A percentile compares a stretch with the other conserved stretches of the same genome.
Conservation (phyloP, 768 basidiomycete species). For the Boletus sp. region DNA sequence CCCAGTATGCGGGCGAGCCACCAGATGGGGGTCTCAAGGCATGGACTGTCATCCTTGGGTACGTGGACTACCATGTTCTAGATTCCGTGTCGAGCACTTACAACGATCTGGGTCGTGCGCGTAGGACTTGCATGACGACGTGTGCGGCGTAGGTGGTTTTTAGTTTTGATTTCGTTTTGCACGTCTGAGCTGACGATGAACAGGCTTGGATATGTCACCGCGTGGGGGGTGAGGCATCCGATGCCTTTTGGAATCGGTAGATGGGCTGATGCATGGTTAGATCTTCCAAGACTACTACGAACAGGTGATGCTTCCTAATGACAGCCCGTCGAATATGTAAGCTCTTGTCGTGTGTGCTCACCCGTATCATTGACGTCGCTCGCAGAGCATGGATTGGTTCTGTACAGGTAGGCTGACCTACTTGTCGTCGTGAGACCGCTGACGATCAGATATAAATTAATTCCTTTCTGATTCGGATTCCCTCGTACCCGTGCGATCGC, state of each 20-base stretch:
- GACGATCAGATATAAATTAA: background rate
- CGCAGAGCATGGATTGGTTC: slow-evolving; percentile 82
- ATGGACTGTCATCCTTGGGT: slow-evolving; percentile 32
- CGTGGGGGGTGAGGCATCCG: slow-evolving; percentile 58
- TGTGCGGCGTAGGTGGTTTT: slow-evolving; percentile 39
- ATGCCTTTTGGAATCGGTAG: background rate
- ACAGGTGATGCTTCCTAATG: slow-evolving; percentile 44
- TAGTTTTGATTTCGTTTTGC: background rate
- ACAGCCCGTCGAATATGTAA: slow-evolving; percentile 65
- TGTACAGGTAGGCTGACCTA: slow-evolving; percentile 47
- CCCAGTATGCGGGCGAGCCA: slow-evolving; percentile 19
- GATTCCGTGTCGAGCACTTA: background rate
- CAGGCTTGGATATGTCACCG: slow-evolving; percentile 68
- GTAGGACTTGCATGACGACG: slow-evolving; percentile 25
- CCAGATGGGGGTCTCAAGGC: slow-evolving; percentile 33
- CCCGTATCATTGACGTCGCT: background rate
- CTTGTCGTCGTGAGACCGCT: background rate
- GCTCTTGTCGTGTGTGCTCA: slow-evolving; percentile 6
- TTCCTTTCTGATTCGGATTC: background rate
- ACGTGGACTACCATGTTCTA: background rate
- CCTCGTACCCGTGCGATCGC: background rate
- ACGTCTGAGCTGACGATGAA: background rate
- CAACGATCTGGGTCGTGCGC: background rate
- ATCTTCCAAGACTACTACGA: slow-evolving; percentile 76
- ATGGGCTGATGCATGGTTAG: slow-evolving; percentile 32